Evolutionary conservation across 2,329 filamentous ascomycete genomes (phyloP), one percentile per base, ranked within the genome.

Genomic region (Cercospora sojina): DNA sequence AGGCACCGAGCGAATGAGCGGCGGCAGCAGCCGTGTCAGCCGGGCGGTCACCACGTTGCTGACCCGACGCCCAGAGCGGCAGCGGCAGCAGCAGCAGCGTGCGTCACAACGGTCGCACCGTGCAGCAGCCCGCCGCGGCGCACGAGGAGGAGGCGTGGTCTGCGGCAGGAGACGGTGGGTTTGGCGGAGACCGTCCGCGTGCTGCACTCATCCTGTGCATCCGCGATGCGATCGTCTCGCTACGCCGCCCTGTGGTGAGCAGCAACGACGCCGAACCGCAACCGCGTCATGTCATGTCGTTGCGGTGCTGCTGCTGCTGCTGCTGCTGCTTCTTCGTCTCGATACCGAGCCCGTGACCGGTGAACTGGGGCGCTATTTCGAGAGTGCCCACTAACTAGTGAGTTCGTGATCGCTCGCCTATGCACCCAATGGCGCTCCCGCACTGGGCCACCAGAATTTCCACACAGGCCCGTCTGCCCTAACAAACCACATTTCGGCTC

Each of bases 1-100:
- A 12, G 27, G 27, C 31, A 53, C 60, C 60, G 60, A 56, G 49
- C 60, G 60, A 62, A 55, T 56, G 60, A 29, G 18, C 35, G 60
- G 12, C 60, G 60, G 49, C 60, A 43, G 60, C 47, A 27, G 43
- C 25, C 49, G 47, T 41, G 43, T 41, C 47, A 62, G 43, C 20
- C 29, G 43, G 49, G 20, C 47, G 9, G 41, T 32, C 38, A 47
- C 58, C 18, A 60, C 58, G 38, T 32, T 62, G 59, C 59, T 62
- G 27, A 62, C 59, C 43, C 59, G 59, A 62, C 27, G 5, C 9
- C 25, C 27, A 31, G 55, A 20, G 29, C 29, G 25, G 56, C 25
- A 13, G 3, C 1, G 9, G 25, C 32, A 29, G 29, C 18, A 43
- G 43, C 43, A 23, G 51, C 47, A 51, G 47, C 18, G 20, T 27